Evolutionary conservation across 352 stramenopile species (phyloP).

Genomic region (Phytophthora fragariae): DNA sequence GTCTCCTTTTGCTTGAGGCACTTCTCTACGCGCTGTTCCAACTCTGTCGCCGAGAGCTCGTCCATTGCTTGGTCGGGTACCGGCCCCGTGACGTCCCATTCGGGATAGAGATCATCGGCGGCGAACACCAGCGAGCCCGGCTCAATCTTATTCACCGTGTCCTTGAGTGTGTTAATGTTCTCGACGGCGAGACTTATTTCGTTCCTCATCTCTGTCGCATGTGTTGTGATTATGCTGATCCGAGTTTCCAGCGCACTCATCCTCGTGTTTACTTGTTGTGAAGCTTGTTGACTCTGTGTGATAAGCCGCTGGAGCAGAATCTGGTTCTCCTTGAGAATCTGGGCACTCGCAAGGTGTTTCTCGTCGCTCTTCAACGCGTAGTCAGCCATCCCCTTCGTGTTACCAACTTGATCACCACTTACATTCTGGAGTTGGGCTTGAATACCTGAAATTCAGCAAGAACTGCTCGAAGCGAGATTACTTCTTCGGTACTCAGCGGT

Average conservation of each 20-base stretch:
- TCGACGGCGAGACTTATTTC: slow-evolving; percentile 11
- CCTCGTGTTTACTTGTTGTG: neutral
- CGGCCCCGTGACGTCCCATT: slow-evolving; percentile 16
- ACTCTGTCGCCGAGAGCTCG: neutral
- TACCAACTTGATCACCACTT: slow-evolving; percentile 12
- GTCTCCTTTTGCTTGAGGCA: too few relatives aligned
- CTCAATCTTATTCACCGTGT: slow-evolving; percentile 19
- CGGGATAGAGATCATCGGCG: slow-evolving; percentile 2
- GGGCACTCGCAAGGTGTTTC: slow-evolving; percentile 2
- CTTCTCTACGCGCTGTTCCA: too few relatives aligned
- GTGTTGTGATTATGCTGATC: slow-evolving; percentile 1
- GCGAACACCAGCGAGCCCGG: slow-evolving; percentile 7
- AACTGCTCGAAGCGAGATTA: neutral
- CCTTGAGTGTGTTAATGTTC: slow-evolving; percentile 22
- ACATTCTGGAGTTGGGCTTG: slow-evolving; percentile 15
- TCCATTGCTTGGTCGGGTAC: slow-evolving; percentile 8
- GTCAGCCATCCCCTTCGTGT: slow-evolving; percentile 12
- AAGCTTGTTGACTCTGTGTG: neutral
- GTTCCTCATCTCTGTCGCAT: slow-evolving; percentile 6
- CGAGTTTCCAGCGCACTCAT: neutral
- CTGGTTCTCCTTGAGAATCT: slow-evolving; percentile 20
- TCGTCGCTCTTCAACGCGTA: slow-evolving; percentile 22
- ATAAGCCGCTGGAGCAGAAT: slow-evolving; percentile 1
- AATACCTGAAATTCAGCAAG: slow-evolving; percentile 8
- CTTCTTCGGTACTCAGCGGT: slow-evolving; percentile 15